A percentile compares a stretch with the other conserved stretches of the same genome.
Evolutionary conservation across 768 basidiomycete species (phyloP).

Genomic region (Xerocomellus intermedius): DNA sequence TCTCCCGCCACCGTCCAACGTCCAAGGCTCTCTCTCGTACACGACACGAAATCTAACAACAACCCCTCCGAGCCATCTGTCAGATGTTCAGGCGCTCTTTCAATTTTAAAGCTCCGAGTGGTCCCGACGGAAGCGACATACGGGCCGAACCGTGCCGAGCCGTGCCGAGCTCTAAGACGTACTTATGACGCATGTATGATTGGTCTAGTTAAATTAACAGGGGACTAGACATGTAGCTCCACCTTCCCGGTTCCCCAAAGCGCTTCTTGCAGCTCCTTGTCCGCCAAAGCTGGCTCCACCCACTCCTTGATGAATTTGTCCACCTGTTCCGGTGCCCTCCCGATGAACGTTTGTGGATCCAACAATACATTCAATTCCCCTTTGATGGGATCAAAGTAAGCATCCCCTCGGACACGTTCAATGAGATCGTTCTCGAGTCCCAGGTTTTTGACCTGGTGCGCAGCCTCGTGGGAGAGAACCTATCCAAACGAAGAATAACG

Average conservation of each 20-base stretch:
- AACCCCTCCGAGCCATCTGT: neutral
- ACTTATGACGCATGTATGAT: neutral
- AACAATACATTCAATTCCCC: slow-evolving; percentile 73
- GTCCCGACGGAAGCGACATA: slow-evolving; percentile 14
- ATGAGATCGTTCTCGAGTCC: slow-evolving; percentile 96
- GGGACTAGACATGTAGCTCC: slow-evolving; percentile 55
- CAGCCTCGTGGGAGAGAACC: slow-evolving; percentile 95
- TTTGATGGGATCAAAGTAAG: slow-evolving; percentile 91
- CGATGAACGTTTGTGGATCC: slow-evolving; percentile 87
- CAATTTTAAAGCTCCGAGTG: slow-evolving; percentile 22
- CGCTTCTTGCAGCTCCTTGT: slow-evolving; percentile 52
- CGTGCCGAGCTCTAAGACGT: slow-evolving; percentile 1
- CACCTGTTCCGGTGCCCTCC: slow-evolving; percentile 94
- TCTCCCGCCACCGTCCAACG: neutral
- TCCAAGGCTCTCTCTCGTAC: neutral
- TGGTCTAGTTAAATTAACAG: slow-evolving; percentile 15
- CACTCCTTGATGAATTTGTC: slow-evolving; percentile 83
- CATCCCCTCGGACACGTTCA: slow-evolving; percentile 72
- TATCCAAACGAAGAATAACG: slow-evolving; percentile 26
- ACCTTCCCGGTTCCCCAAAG: slow-evolving; percentile 53
- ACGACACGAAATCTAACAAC: neutral
- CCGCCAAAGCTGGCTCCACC: slow-evolving; percentile 80
- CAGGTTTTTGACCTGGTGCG: slow-evolving; percentile 89
- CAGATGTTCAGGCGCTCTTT: slow-evolving; percentile 8
- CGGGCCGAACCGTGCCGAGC: slow-evolving; percentile 11